Base-by-base conservation (phyloP, 2,329 filamentous ascomycete species). In the Apiospora pterosperma region DNA sequence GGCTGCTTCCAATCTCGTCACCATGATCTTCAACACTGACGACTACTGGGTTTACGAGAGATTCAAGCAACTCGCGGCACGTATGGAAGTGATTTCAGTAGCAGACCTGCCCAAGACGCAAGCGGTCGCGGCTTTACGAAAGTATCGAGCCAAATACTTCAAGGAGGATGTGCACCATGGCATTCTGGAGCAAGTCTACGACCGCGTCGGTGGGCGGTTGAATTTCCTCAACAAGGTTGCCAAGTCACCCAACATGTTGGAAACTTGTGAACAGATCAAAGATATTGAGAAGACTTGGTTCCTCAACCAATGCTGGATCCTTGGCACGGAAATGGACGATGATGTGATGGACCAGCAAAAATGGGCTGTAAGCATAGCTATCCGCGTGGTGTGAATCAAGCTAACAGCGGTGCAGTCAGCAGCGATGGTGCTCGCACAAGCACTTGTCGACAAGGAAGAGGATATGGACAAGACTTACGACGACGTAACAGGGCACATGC, bases 301-400 rank as follows among this genome's bases (percentile, higher is more conserved):
- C 70, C 77, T 93, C 23, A 93, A 92, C 77, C 88, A 91, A 74
- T 93, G 90, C 75, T 91, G 90, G 81, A 91, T 93, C 63, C 82
- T 94, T 1, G 91, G 91, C 21, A 82, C 80, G 66, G 88, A 90
- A 68, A 93, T 91, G 90, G 96, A 98, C 71, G 96, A 98, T 77
- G 96, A 99, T 75, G 96, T 97, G 70, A 98, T 98, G 90, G 93
- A 97, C 74, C 92, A 97, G 77, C 93, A 98, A 75, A 97, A 98
- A 77, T 97, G 93, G 83, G 92, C 94, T 58, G 91, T 93, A 82
- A 79, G 89, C 86, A 36, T 42, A 65, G 42, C n/a, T 38, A 14
- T 38, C 36, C 28, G 23, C 42, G 16, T 38, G 7, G 21, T 23
- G 44, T 19, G 52, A 63, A 59, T 19, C 36, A 7, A 5, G 42